Percentiles rank a stretch among this genome's conserved stretches.
phyloP scores from a whole-genome alignment of 148 eudicot species.

The Camellia japonica region DNA sequence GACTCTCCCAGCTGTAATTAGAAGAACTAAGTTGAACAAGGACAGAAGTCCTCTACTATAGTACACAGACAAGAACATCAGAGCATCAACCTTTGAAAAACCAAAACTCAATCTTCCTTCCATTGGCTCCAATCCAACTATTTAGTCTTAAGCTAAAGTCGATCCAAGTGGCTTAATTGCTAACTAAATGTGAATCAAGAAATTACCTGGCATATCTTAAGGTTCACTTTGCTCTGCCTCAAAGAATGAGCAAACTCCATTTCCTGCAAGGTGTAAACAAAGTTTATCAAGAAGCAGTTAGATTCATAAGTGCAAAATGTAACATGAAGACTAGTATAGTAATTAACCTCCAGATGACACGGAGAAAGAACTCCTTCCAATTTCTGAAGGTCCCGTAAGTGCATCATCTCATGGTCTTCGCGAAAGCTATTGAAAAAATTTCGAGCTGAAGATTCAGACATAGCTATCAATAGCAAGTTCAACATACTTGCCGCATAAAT shows the following conservation, averaged over 20 bases:
- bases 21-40: not conserved
- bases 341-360: constrained; percentile 88
- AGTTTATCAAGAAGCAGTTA: not conserved
- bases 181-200: constrained; percentile 18
- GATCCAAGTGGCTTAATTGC: not conserved
- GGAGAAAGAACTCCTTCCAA: constrained; percentile 98
- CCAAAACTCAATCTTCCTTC: not conserved
- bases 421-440: constrained; percentile 78
- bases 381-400: constrained; percentile 87
- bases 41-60: not conserved
- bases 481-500: not conserved
- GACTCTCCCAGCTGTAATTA: not conserved
- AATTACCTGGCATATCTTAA: constrained; percentile 88
- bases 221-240: constrained; percentile 91
- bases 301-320: not conserved
- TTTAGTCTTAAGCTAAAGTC: not conserved
- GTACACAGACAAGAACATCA: constrained; percentile 3
- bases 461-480: constrained; percentile 1
- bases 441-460: constrained; percentile 47
- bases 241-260: constrained; percentile 98
- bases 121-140: constrained; percentile 1
- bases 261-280: constrained; percentile 45
- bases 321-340: constrained; percentile 20
- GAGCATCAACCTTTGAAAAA: not conserved
- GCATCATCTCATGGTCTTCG: constrained; percentile 92